A percentile compares a stretch with the other conserved stretches of the same genome.
phyloP scores from a whole-genome alignment of 139 green algal species.

The Chlamydomonas schloesseri region DNA sequence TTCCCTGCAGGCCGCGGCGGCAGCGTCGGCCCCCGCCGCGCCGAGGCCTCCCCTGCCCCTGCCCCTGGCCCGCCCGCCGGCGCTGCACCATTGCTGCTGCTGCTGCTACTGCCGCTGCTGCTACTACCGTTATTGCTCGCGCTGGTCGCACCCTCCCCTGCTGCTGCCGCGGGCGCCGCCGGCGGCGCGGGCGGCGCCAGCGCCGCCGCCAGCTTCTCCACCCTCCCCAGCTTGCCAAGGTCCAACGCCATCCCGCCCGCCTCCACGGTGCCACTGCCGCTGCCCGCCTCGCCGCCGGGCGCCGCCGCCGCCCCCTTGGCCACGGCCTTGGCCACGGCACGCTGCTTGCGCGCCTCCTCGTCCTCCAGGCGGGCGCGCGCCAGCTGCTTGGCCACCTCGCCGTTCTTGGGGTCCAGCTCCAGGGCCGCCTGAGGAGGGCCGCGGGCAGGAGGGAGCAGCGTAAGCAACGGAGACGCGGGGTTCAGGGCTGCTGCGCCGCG shows the following conservation, averaged over 20 bases:
- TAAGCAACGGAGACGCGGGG: no score
- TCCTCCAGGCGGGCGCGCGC: constrained; percentile 19
- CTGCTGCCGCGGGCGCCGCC: background rate
- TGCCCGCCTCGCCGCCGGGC: background rate
- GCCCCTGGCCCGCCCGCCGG: background rate
- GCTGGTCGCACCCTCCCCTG: background rate
- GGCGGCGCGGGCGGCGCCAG: background rate
- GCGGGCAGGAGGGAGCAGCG: no score
- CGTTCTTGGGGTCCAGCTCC: constrained; percentile 46
- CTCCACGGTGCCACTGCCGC: background rate
- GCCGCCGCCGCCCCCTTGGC: background rate
- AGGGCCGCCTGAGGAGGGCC: constrained; percentile 3
- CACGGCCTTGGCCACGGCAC: constrained; percentile 20
- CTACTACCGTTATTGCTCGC: no score
- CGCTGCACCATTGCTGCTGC: background rate
- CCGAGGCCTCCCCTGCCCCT: background rate
- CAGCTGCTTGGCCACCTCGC: constrained; percentile 45
- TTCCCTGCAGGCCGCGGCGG: constrained; percentile 3
- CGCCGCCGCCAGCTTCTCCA: constrained; percentile 52
- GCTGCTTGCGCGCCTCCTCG: constrained; percentile 44
- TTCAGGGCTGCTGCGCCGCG: no score
- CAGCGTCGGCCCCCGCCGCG: background rate
- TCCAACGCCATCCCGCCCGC: constrained; percentile 6
- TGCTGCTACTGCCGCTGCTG: background rate
- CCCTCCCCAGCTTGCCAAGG: constrained; percentile 50